These are phyloP conservation scores for Trichophyton mentagrophytes DNA, from an alignment of 2,329 filamentous ascomycete genomes.

Conservation along the genomic window DNA sequence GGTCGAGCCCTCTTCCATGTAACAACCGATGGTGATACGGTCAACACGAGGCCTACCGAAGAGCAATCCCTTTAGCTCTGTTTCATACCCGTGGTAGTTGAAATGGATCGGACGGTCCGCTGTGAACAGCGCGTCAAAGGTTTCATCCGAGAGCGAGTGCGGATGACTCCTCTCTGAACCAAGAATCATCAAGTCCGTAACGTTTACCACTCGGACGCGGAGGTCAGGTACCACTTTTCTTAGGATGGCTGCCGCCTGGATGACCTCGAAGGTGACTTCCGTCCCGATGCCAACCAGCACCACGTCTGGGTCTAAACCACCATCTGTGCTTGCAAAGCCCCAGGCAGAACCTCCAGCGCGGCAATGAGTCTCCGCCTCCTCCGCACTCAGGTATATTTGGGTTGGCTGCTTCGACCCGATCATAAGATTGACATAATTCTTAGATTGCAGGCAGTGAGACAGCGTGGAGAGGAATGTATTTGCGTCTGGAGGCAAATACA, in stretches of 20 bases:
- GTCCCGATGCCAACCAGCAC: slow-evolving; percentile 53
- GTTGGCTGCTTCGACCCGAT: slow-evolving; percentile 56
- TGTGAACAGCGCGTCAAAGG: slow-evolving; percentile 48
- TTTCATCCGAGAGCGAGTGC: slow-evolving; percentile 41
- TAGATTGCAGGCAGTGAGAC: slow-evolving; percentile 48
- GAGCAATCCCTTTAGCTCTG: slow-evolving; percentile 48
- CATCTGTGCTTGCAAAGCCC: slow-evolving; percentile 48
- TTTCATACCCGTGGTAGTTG: slow-evolving; percentile 55
- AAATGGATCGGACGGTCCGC: slow-evolving; percentile 45
- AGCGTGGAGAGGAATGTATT: slow-evolving; percentile 56
- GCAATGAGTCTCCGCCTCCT: slow-evolving; percentile 51
- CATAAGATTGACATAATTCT: slow-evolving; percentile 55
- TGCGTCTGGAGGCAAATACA: slow-evolving; percentile 55
- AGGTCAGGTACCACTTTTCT: slow-evolving; percentile 39
- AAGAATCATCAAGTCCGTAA: slow-evolving; percentile 54
- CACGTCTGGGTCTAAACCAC: slow-evolving; percentile 46
- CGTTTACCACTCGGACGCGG: slow-evolving; percentile 50
- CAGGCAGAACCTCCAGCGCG: slow-evolving; percentile 47
- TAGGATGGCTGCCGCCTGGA: slow-evolving; percentile 48
- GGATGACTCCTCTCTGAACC: slow-evolving; percentile 44
- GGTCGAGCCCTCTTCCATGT: slow-evolving; percentile 53
- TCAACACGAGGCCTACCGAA: slow-evolving; percentile 44
- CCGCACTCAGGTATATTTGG: slow-evolving; percentile 44
- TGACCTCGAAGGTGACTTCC: slow-evolving; percentile 53
- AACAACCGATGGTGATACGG: slow-evolving; percentile 45